phyloP scores from a whole-genome alignment of 1,284 basidiomycete species.

The Cryptococcus depauperatus region DNA sequence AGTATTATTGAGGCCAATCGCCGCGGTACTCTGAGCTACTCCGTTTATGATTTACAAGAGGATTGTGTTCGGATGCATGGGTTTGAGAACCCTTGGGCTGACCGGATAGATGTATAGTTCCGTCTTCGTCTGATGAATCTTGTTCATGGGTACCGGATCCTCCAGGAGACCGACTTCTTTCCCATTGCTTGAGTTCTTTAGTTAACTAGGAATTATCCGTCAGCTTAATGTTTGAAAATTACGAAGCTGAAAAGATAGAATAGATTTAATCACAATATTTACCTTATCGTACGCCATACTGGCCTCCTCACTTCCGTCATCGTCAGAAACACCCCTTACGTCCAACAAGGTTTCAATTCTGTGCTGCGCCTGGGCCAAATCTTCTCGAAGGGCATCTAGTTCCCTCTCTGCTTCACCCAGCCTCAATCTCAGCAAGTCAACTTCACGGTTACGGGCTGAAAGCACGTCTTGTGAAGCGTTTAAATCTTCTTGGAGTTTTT shows the following conservation, averaged over 20 bases:
- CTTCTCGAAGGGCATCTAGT: constrained; percentile 54
- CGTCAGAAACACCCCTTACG: constrained; percentile 27
- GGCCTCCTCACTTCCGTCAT: constrained; percentile 29
- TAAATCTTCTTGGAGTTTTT: constrained; percentile 64
- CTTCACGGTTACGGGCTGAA: constrained; percentile 62
- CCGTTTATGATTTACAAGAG: constrained; percentile 14
- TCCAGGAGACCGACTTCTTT: constrained; percentile 32
- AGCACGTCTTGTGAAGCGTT: constrained; percentile 68
- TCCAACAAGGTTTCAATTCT: constrained; percentile 39
- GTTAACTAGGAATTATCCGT: constrained; percentile 27
- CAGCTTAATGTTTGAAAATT: background rate
- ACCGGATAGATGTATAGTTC: constrained; percentile 1
- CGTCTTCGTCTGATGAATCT: constrained; percentile 16
- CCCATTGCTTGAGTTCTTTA: constrained; percentile 43
- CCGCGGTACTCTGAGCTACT: constrained; percentile 29
- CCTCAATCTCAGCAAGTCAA: constrained; percentile 52
- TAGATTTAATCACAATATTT: background rate
- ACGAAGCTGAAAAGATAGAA: background rate
- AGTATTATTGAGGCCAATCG: constrained; percentile 25
- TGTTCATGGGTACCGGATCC: background rate
- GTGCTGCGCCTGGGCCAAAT: constrained; percentile 64
- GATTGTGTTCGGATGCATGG: background rate
- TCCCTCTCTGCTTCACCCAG: constrained; percentile 39
- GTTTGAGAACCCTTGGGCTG: background rate
- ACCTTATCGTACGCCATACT: constrained; percentile 43